Base-by-base conservation (phyloP, 176 grass and related monocot species). In the Chloris gayana region DNA sequence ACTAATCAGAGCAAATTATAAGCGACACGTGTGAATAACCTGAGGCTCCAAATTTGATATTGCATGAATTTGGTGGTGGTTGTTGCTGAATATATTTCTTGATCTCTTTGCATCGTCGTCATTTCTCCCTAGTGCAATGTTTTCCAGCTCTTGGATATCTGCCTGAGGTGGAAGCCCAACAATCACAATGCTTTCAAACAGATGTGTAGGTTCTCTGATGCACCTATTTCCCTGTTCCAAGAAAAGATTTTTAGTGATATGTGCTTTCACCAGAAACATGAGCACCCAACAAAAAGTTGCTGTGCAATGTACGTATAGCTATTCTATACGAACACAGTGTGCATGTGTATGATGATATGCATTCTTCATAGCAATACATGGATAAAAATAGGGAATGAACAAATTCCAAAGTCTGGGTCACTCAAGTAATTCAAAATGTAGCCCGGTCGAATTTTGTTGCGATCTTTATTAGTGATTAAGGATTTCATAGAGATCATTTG, bases 171-270 rank as follows among this genome's bases (percentile, higher is more conserved):
- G 92, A 67, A 99, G 88, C 69, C 97, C 97, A 74, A 99, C 86
- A 86, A 96, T 83, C 70, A 96, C 85, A 53, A 99, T 90, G 80
- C 97, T 96, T 86, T 99, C 97, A 74, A 96, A 91, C 62, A 96
- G 35, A 84, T 86, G 91, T 74, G 90, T 93, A 54, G 93, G 93
- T 77, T 96, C 93, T 84, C 83, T 91, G 46, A 91, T 78, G 82
- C 84, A 77, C 80, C 27, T 93, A 77, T 91, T 89, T 64, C 94
- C 88, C 97, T 95, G 87, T 45, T 77, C 44, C 59, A 81, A 50
- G 50, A 65, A 88, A 89, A 19, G 75, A 80, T 2, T 64, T 85
- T 77, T 66, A 75, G 50, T 69, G 53, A 31, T 53, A 4, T 80
- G 13, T 44, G 49, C 24, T 34, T 46, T 61, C 21, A 80, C 0